Conservation (phyloP, 2,329 filamentous ascomycete species). For the Trichoderma brevicompactum region DNA sequence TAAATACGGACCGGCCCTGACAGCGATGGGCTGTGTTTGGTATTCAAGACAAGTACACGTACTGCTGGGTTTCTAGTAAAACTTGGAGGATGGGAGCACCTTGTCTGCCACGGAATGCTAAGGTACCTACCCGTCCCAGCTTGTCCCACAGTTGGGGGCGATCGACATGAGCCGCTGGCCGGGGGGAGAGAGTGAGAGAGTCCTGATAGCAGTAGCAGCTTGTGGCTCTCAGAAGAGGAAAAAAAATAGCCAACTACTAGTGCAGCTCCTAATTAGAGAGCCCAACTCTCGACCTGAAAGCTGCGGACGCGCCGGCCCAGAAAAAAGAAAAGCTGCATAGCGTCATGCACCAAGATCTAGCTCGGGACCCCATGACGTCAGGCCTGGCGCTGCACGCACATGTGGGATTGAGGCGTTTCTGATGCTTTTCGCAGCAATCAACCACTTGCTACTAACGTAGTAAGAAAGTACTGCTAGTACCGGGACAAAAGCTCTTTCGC, state of each 20-base stretch:
- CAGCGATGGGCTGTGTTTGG: no score
- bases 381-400: slow-evolving; percentile 8
- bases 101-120: slow-evolving; percentile 10
- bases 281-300: no score
- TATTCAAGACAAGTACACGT: slow-evolving; percentile 7
- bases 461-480: no score
- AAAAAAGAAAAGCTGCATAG: slow-evolving; percentile 21
- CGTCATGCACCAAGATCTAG: slow-evolving; percentile 31
- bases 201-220: background rate
- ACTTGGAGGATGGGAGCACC: background rate
- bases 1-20: no score
- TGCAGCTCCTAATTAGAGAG: no score
- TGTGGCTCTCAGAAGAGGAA: no score
- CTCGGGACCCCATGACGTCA: slow-evolving; percentile 36
- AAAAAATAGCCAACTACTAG: no score
- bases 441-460: background rate
- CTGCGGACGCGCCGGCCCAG: no score
- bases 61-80: background rate
- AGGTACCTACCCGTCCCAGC: slow-evolving; percentile 20
- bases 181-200: background rate
- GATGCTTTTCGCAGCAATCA: background rate
- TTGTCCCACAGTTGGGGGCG: slow-evolving; percentile 19
- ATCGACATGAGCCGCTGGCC: slow-evolving; percentile 19
- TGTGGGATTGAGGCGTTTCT: slow-evolving; percentile 10
- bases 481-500: no score